Evolutionary conservation across 768 basidiomycete genomes (phyloP).

Genomic region (Trametes sanguinea): DNA sequence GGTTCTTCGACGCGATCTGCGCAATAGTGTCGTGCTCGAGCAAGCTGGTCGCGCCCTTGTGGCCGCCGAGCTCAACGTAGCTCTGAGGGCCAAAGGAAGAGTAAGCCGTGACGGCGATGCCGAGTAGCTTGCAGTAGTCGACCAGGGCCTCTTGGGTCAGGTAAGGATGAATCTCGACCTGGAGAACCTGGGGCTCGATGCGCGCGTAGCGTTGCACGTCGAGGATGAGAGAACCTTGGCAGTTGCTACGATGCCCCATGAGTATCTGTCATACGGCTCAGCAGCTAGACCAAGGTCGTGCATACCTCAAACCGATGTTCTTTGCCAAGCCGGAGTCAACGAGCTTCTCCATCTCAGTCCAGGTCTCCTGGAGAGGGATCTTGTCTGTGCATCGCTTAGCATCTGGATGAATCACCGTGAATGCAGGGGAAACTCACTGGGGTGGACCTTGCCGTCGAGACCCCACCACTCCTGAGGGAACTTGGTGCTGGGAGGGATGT

Average conservation of each 20-base stretch:
- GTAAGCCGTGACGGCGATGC: conserved; percentile 56
- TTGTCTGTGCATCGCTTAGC: conserved; percentile 43
- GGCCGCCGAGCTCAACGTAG: conserved; percentile 67
- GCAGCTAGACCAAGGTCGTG: not conserved
- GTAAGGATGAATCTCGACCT: conserved; percentile 63
- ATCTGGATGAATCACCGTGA: not conserved
- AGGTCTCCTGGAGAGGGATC: conserved; percentile 79
- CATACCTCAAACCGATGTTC: conserved; percentile 78
- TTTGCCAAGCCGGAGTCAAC: conserved; percentile 68
- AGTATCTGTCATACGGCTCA: too few relatives aligned
- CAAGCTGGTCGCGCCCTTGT: conserved; percentile 53
- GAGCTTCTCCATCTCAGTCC: conserved; percentile 79
- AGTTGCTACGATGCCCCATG: conserved; percentile 53
- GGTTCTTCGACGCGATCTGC: conserved; percentile 48
- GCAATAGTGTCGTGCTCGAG: conserved; percentile 50
- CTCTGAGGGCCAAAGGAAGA: conserved; percentile 56
- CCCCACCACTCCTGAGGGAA: conserved; percentile 86
- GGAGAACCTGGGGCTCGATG: conserved; percentile 56
- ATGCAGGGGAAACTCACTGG: conserved; percentile 45
- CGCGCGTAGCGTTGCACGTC: conserved; percentile 82
- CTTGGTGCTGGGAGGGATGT: conserved; percentile 72
- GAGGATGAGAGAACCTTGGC: conserved; percentile 66
- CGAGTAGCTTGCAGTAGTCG: conserved; percentile 43
- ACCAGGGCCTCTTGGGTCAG: conserved; percentile 51
- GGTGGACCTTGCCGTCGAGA: conserved; percentile 68